A percentile compares a stretch with the other conserved stretches of the same genome.
These are phyloP conservation scores for Megacollybia marginata DNA, from an alignment of 768 basidiomycete species.

Conservation along the genomic window DNA sequence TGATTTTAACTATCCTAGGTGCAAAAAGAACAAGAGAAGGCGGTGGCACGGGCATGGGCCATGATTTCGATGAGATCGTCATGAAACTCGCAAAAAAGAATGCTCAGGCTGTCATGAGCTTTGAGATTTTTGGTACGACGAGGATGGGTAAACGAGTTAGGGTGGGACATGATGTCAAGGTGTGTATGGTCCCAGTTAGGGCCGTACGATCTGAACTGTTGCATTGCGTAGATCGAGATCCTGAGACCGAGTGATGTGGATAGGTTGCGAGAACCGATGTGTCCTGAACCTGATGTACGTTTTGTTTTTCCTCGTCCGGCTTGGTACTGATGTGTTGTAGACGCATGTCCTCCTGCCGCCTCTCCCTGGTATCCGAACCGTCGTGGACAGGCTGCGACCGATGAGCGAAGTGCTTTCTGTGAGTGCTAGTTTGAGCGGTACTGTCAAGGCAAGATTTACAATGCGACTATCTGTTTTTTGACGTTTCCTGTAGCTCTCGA, in stretches of 20 bases:
- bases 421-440: conserved; percentile 59
- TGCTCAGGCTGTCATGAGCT: conserved; percentile 67
- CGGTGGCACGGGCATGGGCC: conserved; percentile 6
- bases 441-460: conserved; percentile 30
- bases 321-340: conserved; percentile 27
- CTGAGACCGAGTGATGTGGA: conserved; percentile 69
- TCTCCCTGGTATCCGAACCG: conserved; percentile 66
- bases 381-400: conserved; percentile 65
- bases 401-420: conserved; percentile 67
- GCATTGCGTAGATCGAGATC: conserved; percentile 46
- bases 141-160: conserved; percentile 56
- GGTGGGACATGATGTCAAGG: conserved; percentile 74
- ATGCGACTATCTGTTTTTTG: no score
- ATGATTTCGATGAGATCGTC: conserved; percentile 58
- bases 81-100: conserved; percentile 87
- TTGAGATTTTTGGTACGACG: conserved; percentile 64
- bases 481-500: conserved; percentile 27
- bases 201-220: no score
- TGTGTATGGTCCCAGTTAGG: conserved; percentile 15
- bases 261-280: conserved; percentile 70
- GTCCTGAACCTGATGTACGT: conserved; percentile 79
- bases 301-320: not conserved
- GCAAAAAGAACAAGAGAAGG: no score
- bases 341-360: conserved; percentile 74
- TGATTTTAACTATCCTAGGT: no score